These are phyloP conservation scores for Westerdykella aurantiaca DNA, from an alignment of 2,329 filamentous ascomycete genomes.

Conservation along the genomic window DNA sequence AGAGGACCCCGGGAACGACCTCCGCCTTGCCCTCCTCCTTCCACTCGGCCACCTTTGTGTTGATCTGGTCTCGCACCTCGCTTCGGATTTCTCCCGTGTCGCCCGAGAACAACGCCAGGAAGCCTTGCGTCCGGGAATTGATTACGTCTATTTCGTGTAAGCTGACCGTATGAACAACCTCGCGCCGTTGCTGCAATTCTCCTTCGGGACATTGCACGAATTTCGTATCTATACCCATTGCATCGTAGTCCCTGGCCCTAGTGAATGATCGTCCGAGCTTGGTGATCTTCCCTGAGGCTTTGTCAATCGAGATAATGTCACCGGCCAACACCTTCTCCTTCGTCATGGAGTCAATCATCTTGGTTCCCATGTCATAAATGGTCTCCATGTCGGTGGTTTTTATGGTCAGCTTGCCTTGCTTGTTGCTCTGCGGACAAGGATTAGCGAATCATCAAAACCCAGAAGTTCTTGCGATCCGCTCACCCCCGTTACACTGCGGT, in stretches of 20 bases:
- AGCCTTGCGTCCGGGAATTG: slow-evolving; percentile 97
- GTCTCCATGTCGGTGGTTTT: slow-evolving; percentile 99
- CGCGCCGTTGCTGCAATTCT: slow-evolving; percentile 93
- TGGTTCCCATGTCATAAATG: slow-evolving; percentile 97
- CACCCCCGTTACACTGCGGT: slow-evolving; percentile 86
- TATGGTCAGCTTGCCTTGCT: slow-evolving; percentile 98
- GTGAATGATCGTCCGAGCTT: slow-evolving; percentile 95
- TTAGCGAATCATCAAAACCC: slow-evolving; percentile 7
- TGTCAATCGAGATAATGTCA: slow-evolving; percentile 97
- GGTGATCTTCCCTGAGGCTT: slow-evolving; percentile 95
- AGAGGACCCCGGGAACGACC: slow-evolving; percentile 93
- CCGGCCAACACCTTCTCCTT: slow-evolving; percentile 99
- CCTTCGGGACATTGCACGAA: slow-evolving; percentile 97
- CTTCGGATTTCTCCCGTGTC: slow-evolving; percentile 97
- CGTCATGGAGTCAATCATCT: slow-evolving; percentile 99
- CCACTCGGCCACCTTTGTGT: slow-evolving; percentile 98
- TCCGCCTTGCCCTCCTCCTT: slow-evolving; percentile 99
- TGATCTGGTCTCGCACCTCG: slow-evolving; percentile 97
- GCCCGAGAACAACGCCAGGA: slow-evolving; percentile 92
- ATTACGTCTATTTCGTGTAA: slow-evolving; percentile 99
- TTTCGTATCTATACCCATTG: slow-evolving; percentile 97
- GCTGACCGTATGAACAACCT: slow-evolving; percentile 93
- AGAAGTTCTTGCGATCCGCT: slow-evolving; percentile 2
- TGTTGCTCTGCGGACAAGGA: slow-evolving; percentile 58
- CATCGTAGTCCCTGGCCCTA: slow-evolving; percentile 93